phyloP scores from a whole-genome alignment of 2,329 filamentous ascomycete genomes.

The Tolypocladium sp. region DNA sequence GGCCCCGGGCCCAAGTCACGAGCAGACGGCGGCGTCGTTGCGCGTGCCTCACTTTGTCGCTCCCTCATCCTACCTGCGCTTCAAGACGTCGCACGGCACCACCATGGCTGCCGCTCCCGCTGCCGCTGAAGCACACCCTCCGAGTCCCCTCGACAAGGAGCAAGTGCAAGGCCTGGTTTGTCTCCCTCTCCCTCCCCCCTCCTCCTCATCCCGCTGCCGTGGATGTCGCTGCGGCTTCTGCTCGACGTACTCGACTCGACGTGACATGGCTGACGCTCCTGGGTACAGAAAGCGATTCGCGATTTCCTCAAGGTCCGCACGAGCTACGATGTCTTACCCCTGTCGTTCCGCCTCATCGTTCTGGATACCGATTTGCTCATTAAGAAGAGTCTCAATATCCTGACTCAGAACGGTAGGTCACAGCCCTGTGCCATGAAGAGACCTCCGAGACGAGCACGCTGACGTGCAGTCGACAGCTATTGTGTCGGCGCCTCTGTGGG shows the following conservation, averaged over 20 bases:
- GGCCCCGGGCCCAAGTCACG: not conserved
- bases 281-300: slow-evolving; percentile 69
- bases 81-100: slow-evolving; percentile 23
- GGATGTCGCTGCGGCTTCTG: not conserved
- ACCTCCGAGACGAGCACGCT: not conserved
- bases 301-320: slow-evolving; percentile 94
- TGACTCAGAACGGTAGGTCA: slow-evolving; percentile 80
- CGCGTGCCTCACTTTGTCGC: slow-evolving; percentile 46
- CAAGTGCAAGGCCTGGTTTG: slow-evolving; percentile 69
- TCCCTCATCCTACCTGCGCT: slow-evolving; percentile 49
- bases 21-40: slow-evolving; percentile 2
- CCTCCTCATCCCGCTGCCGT: not conserved
- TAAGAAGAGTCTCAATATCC: slow-evolving; percentile 91
- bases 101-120: slow-evolving; percentile 21
- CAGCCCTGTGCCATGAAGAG: not conserved
- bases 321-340: slow-evolving; percentile 93
- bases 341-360: slow-evolving; percentile 91
- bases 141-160: slow-evolving; percentile 61
- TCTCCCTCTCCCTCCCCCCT: slow-evolving; percentile 5
- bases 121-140: slow-evolving; percentile 26
- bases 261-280: slow-evolving; percentile 7
- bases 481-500: slow-evolving; percentile 94
- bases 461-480: slow-evolving; percentile 55
- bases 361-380: slow-evolving; percentile 93
- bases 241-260: not conserved